These are phyloP conservation scores for Huntiella savannae DNA, from an alignment of 2,329 filamentous ascomycete genomes.

Conservation along the genomic window DNA sequence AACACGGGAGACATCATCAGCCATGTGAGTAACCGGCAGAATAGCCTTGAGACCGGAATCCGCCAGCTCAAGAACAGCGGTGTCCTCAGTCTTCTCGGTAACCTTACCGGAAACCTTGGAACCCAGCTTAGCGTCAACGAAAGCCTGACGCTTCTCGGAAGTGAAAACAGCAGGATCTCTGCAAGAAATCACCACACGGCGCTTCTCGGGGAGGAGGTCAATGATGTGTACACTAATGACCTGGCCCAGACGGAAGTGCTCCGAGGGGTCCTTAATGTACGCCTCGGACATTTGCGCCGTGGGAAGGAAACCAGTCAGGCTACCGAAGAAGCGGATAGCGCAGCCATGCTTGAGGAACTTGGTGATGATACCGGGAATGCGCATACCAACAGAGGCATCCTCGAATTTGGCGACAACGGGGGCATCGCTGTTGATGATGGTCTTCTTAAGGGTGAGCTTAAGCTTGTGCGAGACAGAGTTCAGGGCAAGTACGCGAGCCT, in stretches of 20 bases:
- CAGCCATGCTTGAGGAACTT: conserved; percentile 64
- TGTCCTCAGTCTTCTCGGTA: conserved; percentile 60
- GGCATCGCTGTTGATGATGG: conserved; percentile 73
- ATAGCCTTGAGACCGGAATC: conserved; percentile 59
- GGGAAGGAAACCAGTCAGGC: conserved; percentile 69
- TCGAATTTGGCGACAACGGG: conserved; percentile 61
- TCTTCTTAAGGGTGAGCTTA: conserved; percentile 84
- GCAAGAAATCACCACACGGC: conserved; percentile 73
- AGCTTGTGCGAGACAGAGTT: conserved; percentile 59
- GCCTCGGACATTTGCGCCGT: conserved; percentile 97
- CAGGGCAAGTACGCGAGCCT: conserved; percentile 66
- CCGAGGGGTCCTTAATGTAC: conserved; percentile 70
- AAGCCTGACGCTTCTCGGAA: conserved; percentile 53
- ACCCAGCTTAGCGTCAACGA: conserved; percentile 56
- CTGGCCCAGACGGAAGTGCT: conserved; percentile 81
- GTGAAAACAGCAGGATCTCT: conserved; percentile 71
- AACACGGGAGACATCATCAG: conserved; percentile 66
- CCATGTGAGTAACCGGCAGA: conserved; percentile 59
- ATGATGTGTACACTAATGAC: conserved; percentile 82
- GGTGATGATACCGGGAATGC: conserved; percentile 71
- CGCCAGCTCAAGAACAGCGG: conserved; percentile 57
- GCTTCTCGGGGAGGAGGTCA: conserved; percentile 51
- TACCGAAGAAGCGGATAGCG: conserved; percentile 79
- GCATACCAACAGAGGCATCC: conserved; percentile 53
- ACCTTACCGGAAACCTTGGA: conserved; percentile 60